Percentiles rank a stretch among this genome's conserved stretches.
Evolutionary conservation across 805 yeast genomes (phyloP).

Genomic region (Cyberlindnera euphorbiiphila): DNA sequence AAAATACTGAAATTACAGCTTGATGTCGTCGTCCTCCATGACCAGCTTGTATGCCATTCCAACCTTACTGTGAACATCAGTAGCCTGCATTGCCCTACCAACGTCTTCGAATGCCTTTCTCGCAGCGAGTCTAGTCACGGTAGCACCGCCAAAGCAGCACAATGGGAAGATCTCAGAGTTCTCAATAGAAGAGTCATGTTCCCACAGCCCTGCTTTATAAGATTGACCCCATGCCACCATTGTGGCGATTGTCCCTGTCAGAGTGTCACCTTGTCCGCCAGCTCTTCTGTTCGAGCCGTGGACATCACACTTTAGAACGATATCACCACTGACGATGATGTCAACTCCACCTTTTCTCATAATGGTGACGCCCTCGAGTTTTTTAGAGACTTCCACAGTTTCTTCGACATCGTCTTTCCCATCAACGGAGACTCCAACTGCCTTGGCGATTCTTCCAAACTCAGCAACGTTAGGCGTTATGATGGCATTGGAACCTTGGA

Average conservation of each 20-base stretch:
- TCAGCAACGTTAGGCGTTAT: conserved; percentile 91
- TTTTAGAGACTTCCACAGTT: conserved; percentile 41
- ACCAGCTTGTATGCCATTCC: conserved; percentile 49
- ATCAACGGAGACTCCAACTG: conserved; percentile 33
- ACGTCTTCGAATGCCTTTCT: conserved; percentile 57
- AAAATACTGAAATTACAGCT: conserved; percentile 1
- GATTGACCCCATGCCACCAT: conserved; percentile 75
- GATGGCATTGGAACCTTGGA: conserved; percentile 55
- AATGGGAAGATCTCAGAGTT: conserved; percentile 37
- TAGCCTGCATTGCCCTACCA: conserved; percentile 82
- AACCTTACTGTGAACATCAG: conserved; percentile 68
- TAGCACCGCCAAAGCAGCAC: conserved; percentile 70
- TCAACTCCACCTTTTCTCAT: conserved; percentile 74
- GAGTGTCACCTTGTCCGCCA: conserved; percentile 96
- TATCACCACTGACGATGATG: conserved; percentile 49
- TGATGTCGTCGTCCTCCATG: conserved; percentile 13
- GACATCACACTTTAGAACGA: conserved; percentile 39
- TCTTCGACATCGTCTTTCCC: conserved; percentile 10
- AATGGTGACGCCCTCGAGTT: conserved; percentile 55
- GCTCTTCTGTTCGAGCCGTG: conserved; percentile 76
- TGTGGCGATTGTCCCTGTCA: conserved; percentile 83
- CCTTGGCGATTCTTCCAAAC: conserved; percentile 62
- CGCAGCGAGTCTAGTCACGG: conserved; percentile 64
- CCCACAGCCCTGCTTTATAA: conserved; percentile 59
- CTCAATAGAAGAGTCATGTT: conserved; percentile 32